Evolutionary conservation across 257 asterid species (phyloP), one percentile per base, ranked within the genome.

Genomic region (Eustoma russellianum): DNA sequence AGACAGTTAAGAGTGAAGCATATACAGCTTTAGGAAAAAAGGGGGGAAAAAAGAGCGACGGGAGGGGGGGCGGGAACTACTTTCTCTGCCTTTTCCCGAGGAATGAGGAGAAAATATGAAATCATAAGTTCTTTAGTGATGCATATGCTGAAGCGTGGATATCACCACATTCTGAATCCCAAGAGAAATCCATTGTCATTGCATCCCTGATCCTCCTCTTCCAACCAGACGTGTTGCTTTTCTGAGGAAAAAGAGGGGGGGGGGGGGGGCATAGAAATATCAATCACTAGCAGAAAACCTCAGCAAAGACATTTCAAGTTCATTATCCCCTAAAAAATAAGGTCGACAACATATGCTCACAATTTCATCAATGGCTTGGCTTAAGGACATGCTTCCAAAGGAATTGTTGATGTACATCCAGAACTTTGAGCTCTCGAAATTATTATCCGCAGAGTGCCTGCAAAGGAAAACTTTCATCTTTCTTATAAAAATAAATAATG

Each of bases 81-180:
- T n/a, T n/a, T n/a, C n/a, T 24, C 30, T 24, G 30, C 30, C 30
- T 24, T 24, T 24, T 24, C 30, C 30, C 30, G 3, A 24, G 30
- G 30, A 24, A 24, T 2, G 30, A 24, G 3, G 30, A 24, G 30
- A 41, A 43, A 54, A 63, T 45, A 13, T 34, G 50, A 33, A 53
- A 46, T 67, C 58, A 79, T 46, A 79, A 57, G 34, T 52, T 57
- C 59, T 71, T 77, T n/a, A 79, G 50, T 8, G 69, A 53, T 59
- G 77, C 40, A 68, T 87, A 87, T 18, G 93, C 86, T 24, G 79
- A 69, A 62, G 77, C 16, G 67, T 83, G 94, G 43, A 75, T 64
- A 46, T 77, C 85, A 6, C 69, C 76, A 62, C 86, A 79, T 59
- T 81, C 85, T 14, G 89, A 72, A 51, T 78, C 93, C 94, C 94